Base-by-base conservation (phyloP, 208 protist genomes). In the Acanthamoeba lenticulata region DNA sequence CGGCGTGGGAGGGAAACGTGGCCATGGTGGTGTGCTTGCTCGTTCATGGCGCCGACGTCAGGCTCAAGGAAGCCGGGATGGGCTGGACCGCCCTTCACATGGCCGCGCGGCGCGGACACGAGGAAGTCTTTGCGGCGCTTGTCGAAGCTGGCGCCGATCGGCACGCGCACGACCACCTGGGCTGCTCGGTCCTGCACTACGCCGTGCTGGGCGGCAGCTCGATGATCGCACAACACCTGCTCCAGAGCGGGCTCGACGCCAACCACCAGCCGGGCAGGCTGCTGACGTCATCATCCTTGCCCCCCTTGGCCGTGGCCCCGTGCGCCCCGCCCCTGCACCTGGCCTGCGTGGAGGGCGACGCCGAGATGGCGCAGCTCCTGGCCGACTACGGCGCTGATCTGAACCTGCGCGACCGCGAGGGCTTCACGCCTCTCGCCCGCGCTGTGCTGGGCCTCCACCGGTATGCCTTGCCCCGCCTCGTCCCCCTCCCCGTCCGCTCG, bases 1-100 rank as follows among this genome's bases (percentile, higher is more conserved):
- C 65, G 65, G 65, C 65, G 65, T 74, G 65, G 65, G 65, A 74
- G 36, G 65, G 65, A 29, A 34, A 74, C 65, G 65, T 74, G 65
- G 65, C 32, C n/a, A 1, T 74, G 65, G 65, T 74, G 65, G 65
- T 74, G 65, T 42, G 11, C n/a, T 29, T 74, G 65, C 65, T 74
- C 9, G 29, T 38, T 3, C 65, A 74, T 36, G n/a, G n/a, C n/a
- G 65, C 65, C 36, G 65, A 34, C 19, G 65, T 74, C 19, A 29
- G 36, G 6, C 65, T 34, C 32, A 36, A 21, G 65, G 32, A 74
- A 36, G 65, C 29, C n/a, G 32, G 29, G 5, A 74, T 29, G n/a
- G 65, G 65, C 19, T 74, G 65, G 65, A 74, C 65, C 19, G 65
- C 65, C 11, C 65, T 74, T 9, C 65, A 74, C 36, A 9, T 74